Percentiles rank a stretch among this genome's conserved stretches.
Conservation (phyloP, 2,329 filamentous ascomycete genomes). For the Calonectria montana region DNA sequence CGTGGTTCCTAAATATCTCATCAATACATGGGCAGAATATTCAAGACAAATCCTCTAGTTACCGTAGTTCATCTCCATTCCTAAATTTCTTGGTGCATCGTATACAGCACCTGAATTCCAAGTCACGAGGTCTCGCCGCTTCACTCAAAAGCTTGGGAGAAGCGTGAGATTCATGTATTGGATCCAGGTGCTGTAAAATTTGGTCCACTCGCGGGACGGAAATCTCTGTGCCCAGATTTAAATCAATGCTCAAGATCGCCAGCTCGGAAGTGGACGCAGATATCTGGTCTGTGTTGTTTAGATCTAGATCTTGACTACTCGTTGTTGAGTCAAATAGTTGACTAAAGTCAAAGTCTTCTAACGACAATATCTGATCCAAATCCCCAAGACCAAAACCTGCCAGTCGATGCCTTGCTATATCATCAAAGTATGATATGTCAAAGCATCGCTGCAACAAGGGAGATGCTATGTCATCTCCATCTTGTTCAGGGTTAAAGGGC, state of each 20-base stretch:
- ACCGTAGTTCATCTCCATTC: not conserved
- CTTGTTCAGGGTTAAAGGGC: not conserved
- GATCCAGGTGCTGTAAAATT: too few relatives aligned
- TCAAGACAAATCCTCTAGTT: not conserved
- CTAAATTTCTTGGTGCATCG: not conserved
- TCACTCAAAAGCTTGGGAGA: not conserved
- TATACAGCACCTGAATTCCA: not conserved
- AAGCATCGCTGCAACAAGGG: not conserved
- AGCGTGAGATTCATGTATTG: not conserved
- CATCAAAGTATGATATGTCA: not conserved
- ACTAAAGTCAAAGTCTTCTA: not conserved
- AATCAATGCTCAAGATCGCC: not conserved
- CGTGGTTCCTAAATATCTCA: not conserved
- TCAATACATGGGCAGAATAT: not conserved
- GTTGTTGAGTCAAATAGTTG: not conserved
- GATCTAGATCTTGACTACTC: not conserved
- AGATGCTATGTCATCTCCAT: not conserved
- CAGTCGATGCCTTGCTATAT: not conserved
- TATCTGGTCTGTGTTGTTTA: too few relatives aligned
- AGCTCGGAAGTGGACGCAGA: not conserved
- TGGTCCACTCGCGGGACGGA: not conserved
- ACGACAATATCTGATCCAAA: not conserved
- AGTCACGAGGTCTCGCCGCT: not conserved
- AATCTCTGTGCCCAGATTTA: not conserved
- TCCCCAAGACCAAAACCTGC: not conserved